Evolutionary conservation across 257 asterid genomes (phyloP).

Genomic region (Petunia axillaris): DNA sequence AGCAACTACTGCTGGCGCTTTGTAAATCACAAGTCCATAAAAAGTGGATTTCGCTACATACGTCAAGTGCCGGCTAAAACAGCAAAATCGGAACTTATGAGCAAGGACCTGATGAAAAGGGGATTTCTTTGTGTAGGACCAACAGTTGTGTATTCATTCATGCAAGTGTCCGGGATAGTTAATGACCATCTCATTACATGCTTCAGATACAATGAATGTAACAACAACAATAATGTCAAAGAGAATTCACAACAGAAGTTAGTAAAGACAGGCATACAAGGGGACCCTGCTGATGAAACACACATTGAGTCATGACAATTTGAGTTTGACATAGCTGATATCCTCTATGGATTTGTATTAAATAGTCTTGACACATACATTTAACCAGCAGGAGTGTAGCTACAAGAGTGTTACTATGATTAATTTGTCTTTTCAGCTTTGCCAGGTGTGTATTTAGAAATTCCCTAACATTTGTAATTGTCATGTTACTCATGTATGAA

Average conservation of each 20-base stretch:
- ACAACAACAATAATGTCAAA: slow-evolving; percentile 30
- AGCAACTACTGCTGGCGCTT: slow-evolving; percentile 76
- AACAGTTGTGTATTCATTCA: slow-evolving; percentile 70
- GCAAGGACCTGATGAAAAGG: slow-evolving; percentile 78
- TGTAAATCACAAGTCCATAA: slow-evolving; percentile 57
- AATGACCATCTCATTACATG: slow-evolving; percentile 70
- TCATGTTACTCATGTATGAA: neutral
- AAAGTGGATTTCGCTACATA: slow-evolving; percentile 51
- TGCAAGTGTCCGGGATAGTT: slow-evolving; percentile 78
- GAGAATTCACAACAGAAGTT: slow-evolving; percentile 27
- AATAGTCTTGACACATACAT: slow-evolving; percentile 7
- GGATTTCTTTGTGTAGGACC: slow-evolving; percentile 83
- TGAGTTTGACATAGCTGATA: slow-evolving; percentile 23
- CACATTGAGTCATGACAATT: slow-evolving; percentile 27
- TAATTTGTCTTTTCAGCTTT: slow-evolving; percentile 9
- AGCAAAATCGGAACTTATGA: slow-evolving; percentile 73
- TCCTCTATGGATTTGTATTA: neutral
- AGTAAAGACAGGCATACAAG: slow-evolving; percentile 27
- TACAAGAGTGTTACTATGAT: slow-evolving; percentile 16
- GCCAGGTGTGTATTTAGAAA: slow-evolving; percentile 12
- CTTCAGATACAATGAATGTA: slow-evolving; percentile 64
- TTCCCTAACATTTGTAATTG: slow-evolving; percentile 3
- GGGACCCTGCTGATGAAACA: slow-evolving; percentile 32
- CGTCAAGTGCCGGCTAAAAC: slow-evolving; percentile 78
- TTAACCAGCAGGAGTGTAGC: slow-evolving; percentile 13